Evolutionary conservation across 2,329 filamentous ascomycete genomes (phyloP).

Genomic region (Ophiostoma sp.): DNA sequence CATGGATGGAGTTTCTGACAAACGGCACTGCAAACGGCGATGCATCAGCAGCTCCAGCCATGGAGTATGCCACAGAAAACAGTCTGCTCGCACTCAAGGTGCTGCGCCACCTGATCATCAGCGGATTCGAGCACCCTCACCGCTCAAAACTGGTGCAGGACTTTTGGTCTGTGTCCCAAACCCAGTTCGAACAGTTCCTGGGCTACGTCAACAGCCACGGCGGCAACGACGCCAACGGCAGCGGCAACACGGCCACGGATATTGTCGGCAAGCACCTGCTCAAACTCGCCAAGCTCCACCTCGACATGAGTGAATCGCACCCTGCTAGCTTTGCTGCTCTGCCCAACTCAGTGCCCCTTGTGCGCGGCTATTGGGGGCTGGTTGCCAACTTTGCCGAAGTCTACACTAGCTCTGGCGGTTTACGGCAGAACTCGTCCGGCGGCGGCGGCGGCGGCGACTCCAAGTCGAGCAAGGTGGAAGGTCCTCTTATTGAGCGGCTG

Average conservation of each 20-base stretch:
- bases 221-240: neutral
- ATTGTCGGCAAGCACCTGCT: constrained; percentile 79
- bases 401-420: constrained; percentile 58
- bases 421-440: constrained; percentile 40
- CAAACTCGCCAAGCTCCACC: constrained; percentile 86
- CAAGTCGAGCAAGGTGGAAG: constrained; percentile 48
- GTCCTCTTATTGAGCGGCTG: constrained; percentile 68
- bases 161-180: constrained; percentile 74
- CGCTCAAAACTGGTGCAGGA: constrained; percentile 67
- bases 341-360: constrained; percentile 70
- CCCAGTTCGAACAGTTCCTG: constrained; percentile 73
- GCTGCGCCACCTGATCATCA: constrained; percentile 69
- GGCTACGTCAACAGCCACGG: constrained; percentile 52
- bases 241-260: constrained; percentile 35
- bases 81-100: constrained; percentile 75
- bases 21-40: constrained; percentile 39
- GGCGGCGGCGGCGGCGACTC: constrained; percentile 32
- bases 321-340: constrained; percentile 77
- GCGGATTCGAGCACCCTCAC: constrained; percentile 79
- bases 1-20: constrained; percentile 58
- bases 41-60: constrained; percentile 42
- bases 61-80: constrained; percentile 63
- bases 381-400: constrained; percentile 70
- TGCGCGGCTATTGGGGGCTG: constrained; percentile 79
- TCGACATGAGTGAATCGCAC: constrained; percentile 75